Conservation (phyloP, 345 rosid species). For the Excoecaria cochinchinensis region DNA sequence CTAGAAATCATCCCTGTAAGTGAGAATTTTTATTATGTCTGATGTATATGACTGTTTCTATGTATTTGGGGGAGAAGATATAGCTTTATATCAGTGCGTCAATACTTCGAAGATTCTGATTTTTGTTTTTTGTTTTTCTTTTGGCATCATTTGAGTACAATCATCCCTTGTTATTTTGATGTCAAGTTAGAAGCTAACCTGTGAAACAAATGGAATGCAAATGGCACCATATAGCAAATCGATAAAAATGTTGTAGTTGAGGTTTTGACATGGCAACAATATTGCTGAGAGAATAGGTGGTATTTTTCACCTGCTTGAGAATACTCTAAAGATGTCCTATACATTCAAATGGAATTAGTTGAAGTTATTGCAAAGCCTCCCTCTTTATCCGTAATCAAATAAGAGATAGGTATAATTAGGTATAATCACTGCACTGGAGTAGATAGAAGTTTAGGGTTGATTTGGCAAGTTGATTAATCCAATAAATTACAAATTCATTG, state of each 20-base stretch:
- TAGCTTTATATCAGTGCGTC: too few species aligned
- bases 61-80: not conserved
- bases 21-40: slow-evolving; percentile 20
- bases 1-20: slow-evolving; percentile 96
- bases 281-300: not conserved
- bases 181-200: not conserved
- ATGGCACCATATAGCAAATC: not conserved
- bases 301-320: not conserved
- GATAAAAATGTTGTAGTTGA: not conserved
- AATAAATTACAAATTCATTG: not conserved
- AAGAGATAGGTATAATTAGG: too few species aligned
- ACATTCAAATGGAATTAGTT: not conserved
- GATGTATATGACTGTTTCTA: not conserved
- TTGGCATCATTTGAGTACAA: not conserved
- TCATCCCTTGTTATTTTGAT: not conserved
- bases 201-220: not conserved
- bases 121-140: too few species aligned
- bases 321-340: not conserved
- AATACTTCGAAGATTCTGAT: not conserved
- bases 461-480: not conserved
- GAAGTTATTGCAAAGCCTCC: not conserved
- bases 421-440: not conserved
- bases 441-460: not conserved
- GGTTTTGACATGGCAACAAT: not conserved
- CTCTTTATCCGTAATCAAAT: not conserved